Evolutionary conservation across 306 rosid genomes (phyloP), one percentile per base, ranked within the genome.

Genomic region (Prunus mira): DNA sequence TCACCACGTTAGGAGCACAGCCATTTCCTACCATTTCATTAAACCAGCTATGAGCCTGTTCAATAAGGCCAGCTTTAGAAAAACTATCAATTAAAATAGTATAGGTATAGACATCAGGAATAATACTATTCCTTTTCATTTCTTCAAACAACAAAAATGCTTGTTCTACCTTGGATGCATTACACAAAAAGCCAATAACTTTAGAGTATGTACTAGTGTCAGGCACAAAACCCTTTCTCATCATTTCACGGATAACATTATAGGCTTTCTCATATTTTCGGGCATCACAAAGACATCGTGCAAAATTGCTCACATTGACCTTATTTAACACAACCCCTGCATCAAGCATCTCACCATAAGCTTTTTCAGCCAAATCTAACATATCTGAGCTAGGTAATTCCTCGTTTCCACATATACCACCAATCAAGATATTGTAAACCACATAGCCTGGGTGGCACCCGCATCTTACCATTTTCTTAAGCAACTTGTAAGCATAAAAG

Each of bases 61-160:
- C 86, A 75, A 93, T 80, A 60, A 93, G 91, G 77, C 96, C 93
- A 75, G 86, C 82, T 85, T 93, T 93, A 83, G 91, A 90, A 84
- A 93, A 93, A 81, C 84, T 90, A 81, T 93, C 93, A 79, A 90
- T 89, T 69, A 90, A 88, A 78, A 87, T 84, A 46, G 97, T 92
- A 65, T 90, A 92, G 18, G 92, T 90, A 63, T 92, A 90, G 69
- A 92, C 97, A 74, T 88, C 93, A 71, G 97, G 96, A 88, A 90
- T 89, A 84, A 90, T 43, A 63, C 84, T 83, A 52, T 85, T 88
- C 78, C 74, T 73, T 84, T 90, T 90, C 97, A 92, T 92, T 82
- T 92, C 96, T 79, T 84, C 79, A 9, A 92, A 90, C 85, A 92
- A 85, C 34, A 69, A 62, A 83, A 88, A 87, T 13, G 97, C 93